phyloP scores from a whole-genome alignment of 495 filamentous ascomycete species.

The Penicillium fimorum region DNA sequence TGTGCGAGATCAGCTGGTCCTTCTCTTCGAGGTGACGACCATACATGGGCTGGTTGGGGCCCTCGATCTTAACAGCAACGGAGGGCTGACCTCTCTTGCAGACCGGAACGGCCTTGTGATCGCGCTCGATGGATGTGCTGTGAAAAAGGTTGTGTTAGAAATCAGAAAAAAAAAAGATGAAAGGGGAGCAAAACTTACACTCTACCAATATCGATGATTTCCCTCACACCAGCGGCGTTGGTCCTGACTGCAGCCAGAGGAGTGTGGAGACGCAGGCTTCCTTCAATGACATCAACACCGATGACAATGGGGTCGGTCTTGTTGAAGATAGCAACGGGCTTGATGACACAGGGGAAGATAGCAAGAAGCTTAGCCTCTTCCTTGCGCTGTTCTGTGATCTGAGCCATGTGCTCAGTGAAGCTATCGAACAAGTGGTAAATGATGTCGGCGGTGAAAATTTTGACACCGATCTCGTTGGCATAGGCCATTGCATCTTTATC shows the following conservation, averaged over 20 bases:
- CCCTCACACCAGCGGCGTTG: conserved; percentile 73
- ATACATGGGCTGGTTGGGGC: conserved; percentile 89
- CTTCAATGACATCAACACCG: conserved; percentile 92
- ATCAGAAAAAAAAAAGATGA: background rate
- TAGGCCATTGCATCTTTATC: conserved; percentile 93
- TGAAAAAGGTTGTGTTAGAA: conserved; percentile 2
- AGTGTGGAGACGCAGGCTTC: conserved; percentile 78
- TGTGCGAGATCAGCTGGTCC: conserved; percentile 81
- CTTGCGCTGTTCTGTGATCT: conserved; percentile 83
- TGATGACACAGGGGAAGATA: conserved; percentile 93
- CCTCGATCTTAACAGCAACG: conserved; percentile 97
- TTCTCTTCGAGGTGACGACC: conserved; percentile 94
- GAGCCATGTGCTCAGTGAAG: conserved; percentile 91
- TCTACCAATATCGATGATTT: conserved; percentile 82
- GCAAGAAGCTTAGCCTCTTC: conserved; percentile 93
- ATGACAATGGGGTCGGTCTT: conserved; percentile 96
- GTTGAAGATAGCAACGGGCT: conserved; percentile 92
- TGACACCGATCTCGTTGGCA: conserved; percentile 92
- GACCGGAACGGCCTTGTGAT: conserved; percentile 88
- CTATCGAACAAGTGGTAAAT: conserved; percentile 98
- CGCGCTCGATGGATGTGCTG: conserved; percentile 90
- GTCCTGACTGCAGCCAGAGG: conserved; percentile 82
- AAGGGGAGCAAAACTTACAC: conserved; percentile 66
- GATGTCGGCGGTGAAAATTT: conserved; percentile 98
- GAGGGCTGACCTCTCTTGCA: conserved; percentile 96